A percentile compares a stretch with the other conserved stretches of the same genome.
Evolutionary conservation across 768 basidiomycete species (phyloP).

Genomic region (Porphyrellus cyaneotinctus): DNA sequence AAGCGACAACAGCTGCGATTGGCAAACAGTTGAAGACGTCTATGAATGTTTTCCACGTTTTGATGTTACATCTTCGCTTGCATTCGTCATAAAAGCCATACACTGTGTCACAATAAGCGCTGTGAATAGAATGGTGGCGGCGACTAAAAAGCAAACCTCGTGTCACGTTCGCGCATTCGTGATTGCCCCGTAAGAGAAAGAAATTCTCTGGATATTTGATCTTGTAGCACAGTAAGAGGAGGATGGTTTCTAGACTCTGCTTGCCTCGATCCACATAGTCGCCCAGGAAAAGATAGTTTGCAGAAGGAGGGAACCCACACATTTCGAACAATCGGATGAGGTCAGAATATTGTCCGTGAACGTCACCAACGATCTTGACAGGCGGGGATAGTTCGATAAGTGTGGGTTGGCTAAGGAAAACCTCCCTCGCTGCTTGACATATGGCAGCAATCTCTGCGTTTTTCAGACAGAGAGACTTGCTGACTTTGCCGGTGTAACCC

Average conservation of each 20-base stretch:
- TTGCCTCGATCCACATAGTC: slow-evolving; percentile 99
- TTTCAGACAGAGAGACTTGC: slow-evolving; percentile 92
- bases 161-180: slow-evolving; percentile 99
- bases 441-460: slow-evolving; percentile 93
- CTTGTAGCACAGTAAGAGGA: slow-evolving; percentile 96
- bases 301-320: slow-evolving; percentile 97
- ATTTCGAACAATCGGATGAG: slow-evolving; percentile 98
- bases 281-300: slow-evolving; percentile 98
- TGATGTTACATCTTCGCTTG: slow-evolving; percentile 98
- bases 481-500: slow-evolving; percentile 97
- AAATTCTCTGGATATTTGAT: slow-evolving; percentile 99
- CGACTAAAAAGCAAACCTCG: slow-evolving; percentile 59
- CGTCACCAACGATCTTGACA: slow-evolving; percentile 99
- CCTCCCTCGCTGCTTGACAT: slow-evolving; percentile 92
- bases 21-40: slow-evolving; percentile 99
- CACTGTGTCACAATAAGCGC: slow-evolving; percentile 46
- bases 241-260: slow-evolving; percentile 96
- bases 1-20: slow-evolving; percentile 96
- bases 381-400: slow-evolving; percentile 96
- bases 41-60: slow-evolving; percentile 99
- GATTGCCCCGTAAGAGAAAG: slow-evolving; percentile 95
- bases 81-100: slow-evolving; percentile 99
- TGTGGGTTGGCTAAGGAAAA: slow-evolving; percentile 94
- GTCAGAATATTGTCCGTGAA: slow-evolving; percentile 98
- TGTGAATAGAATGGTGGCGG: slow-evolving; percentile 13